Percentiles rank a stretch among this genome's conserved stretches.
These are phyloP conservation scores for Geoglossum cookeanum DNA, from an alignment of 2,329 filamentous ascomycete genomes.

Conservation along the genomic window DNA sequence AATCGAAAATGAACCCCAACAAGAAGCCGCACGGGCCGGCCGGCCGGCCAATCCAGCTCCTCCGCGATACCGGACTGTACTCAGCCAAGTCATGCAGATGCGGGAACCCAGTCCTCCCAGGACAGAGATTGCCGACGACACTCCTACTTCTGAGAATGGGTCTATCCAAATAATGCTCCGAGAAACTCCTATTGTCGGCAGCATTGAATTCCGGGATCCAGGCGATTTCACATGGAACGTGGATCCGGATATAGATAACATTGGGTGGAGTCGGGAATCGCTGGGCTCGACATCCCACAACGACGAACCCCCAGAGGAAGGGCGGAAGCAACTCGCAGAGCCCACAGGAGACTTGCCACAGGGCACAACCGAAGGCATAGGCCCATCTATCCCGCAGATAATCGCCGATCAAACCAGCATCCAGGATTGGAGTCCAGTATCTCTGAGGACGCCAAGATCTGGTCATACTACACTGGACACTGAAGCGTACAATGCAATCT, in stretches of 20 bases:
- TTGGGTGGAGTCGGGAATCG: not conserved
- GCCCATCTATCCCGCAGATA: not conserved
- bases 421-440: not conserved
- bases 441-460: conserved; percentile 7
- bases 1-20: conserved; percentile 55
- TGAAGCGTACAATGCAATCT: conserved; percentile 25
- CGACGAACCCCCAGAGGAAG: not conserved
- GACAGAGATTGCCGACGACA: conserved; percentile 7
- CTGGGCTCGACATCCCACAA: not conserved
- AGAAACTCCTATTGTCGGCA: conserved; percentile 20
- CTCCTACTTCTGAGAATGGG: not conserved
- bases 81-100: conserved; percentile 29
- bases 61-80: conserved; percentile 20
- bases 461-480: conserved; percentile 18
- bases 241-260: not conserved
- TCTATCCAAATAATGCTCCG: conserved; percentile 34
- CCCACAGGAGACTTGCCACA: not conserved
- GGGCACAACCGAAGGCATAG: not conserved
- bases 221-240: not conserved
- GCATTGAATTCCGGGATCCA: not conserved
- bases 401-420: not conserved
- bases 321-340: not conserved
- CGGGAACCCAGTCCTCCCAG: conserved; percentile 25
- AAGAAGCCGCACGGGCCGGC: conserved; percentile 19
- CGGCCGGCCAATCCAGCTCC: not conserved